Evolutionary conservation across 495 filamentous ascomycete genomes (phyloP), one percentile per base, ranked within the genome.

Genomic region (Schizothecium vesticola): DNA sequence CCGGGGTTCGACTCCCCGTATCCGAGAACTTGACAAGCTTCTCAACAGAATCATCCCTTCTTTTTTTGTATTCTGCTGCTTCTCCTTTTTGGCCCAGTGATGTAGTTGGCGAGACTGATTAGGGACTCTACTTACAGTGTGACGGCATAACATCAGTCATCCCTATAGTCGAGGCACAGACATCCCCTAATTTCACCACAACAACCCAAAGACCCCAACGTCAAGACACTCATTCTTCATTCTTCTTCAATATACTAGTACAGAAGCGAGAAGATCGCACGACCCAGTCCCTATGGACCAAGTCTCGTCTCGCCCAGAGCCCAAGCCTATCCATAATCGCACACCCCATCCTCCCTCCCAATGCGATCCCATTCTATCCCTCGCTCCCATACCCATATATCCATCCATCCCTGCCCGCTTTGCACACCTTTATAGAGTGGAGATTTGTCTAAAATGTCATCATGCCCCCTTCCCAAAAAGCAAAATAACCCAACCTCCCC

Each of bases 391-490:
- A 56, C 23, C 64, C 31, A 60, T 69, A 36, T 59, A 51, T 6
- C 36, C 36, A 33, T 4, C 31, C 16, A 19, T n/a, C 36, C 36
- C 36, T 33, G 11, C 31, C 31, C 19, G 43, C 10, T 58, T 28
- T 69, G 36, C 67, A 24, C 60, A 21, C 11, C 33, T 64, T 55
- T 70, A 23, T 67, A 67, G 68, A 70, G 68, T 70, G 68, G 68
- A 70, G 68, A 67, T 67, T 63, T 67, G 59, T 70, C 68, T 70
- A 70, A 59, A 58, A 33, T 28, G 60, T 51, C 43, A 58, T 24
- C 33, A 61, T 60, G 12, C 19, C 59, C 25, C 31, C 25, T 36
- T 68, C 43, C 60, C 67, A 23, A 25, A 55, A 33, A 63, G 22
- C 61, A 24, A 19, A 58, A 68, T 1, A 8, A 6, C 28, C 33